phyloP scores from a whole-genome alignment of 1,284 basidiomycete species.

The Trichosporon sp. region DNA sequence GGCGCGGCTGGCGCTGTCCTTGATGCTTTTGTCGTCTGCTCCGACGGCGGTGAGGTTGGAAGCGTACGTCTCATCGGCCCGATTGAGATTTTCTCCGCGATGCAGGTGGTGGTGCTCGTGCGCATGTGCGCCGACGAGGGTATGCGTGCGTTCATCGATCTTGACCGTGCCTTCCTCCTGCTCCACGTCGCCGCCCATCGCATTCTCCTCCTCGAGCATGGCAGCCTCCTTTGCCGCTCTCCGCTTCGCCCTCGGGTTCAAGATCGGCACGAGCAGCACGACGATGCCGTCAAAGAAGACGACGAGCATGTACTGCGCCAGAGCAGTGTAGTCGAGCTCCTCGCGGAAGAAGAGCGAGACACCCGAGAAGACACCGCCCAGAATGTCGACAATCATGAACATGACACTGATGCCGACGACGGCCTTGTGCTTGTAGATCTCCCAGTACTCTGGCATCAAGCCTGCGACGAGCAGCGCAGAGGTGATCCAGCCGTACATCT shows the following conservation, averaged over 20 bases:
- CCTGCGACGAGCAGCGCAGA: conserved; percentile 60
- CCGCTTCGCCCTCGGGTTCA: conserved; percentile 55
- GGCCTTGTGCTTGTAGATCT: conserved; percentile 64
- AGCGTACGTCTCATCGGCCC: not conserved
- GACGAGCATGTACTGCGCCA: conserved; percentile 51
- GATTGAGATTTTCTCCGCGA: not conserved
- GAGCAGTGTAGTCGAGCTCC: conserved; percentile 62
- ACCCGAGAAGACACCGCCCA: conserved; percentile 64
- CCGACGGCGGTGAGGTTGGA: not conserved
- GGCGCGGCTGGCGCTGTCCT: not conserved
- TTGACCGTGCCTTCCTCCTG: not conserved
- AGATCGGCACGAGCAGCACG: conserved; percentile 56
- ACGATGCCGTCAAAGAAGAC: conserved; percentile 59
- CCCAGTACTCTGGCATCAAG: conserved; percentile 58
- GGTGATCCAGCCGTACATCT: conserved; percentile 62
- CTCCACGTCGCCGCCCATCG: not conserved
- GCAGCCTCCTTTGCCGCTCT: conserved; percentile 19
- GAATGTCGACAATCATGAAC: conserved; percentile 66
- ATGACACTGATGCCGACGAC: conserved; percentile 66
- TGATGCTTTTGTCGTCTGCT: not conserved
- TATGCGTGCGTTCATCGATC: not conserved
- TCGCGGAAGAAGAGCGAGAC: conserved; percentile 65
- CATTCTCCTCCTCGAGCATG: not conserved
- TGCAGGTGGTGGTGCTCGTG: not conserved
- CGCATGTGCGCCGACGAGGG: not conserved